Evolutionary conservation across 495 filamentous ascomycete genomes (phyloP), one percentile per base, ranked within the genome.

Genomic region (Daldinia vernicosa): DNA sequence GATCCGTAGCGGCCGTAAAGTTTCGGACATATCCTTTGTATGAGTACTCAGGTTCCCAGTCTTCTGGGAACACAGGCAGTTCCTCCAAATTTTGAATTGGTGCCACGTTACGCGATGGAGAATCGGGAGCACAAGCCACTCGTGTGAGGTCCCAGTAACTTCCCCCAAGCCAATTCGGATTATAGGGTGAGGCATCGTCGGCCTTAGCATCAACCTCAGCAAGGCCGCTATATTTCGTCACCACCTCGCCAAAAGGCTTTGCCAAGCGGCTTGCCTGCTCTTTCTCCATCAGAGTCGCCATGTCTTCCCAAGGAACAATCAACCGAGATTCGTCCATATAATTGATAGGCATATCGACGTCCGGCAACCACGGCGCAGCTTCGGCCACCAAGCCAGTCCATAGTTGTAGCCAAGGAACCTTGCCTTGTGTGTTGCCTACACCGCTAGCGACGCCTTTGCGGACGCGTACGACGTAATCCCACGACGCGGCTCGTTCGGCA

Each of bases 281-380:
- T 11, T 78, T 79, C 11, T 77, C 77, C 19, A 90, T 77, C 19
- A 84, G 77, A 27, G 72, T 77, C 64, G 86, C 81, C 57, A 91
- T 82, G 8, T 85, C 82, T 43, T 91, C 89, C 82, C 84, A 89
- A 6, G 86, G 84, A 4, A 86, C 84, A 8, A 90, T 80, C 1
- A 91, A 74, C 17, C 89, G 82, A 14, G 89, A 86, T 75, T 91
- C 87, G 76, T 91, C 89, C 77, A 88, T 82, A 8, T 81, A 77
- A 75, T 91, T 91, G 75, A 90, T 81, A 17, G 86, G 83, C 75
- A 91, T 86, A 70, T 90, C 88, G 80, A 92, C 84, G 74, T 92
- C 88, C 24, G 89, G 89, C 12, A 91, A 70, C 68, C 85, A 79
- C 39, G 83, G 76, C 27, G 80, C 79, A 50, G 89, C 82, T 17